phyloP scores from a whole-genome alignment of 139 green algal species.

The Yamagishiella unicocca region DNA sequence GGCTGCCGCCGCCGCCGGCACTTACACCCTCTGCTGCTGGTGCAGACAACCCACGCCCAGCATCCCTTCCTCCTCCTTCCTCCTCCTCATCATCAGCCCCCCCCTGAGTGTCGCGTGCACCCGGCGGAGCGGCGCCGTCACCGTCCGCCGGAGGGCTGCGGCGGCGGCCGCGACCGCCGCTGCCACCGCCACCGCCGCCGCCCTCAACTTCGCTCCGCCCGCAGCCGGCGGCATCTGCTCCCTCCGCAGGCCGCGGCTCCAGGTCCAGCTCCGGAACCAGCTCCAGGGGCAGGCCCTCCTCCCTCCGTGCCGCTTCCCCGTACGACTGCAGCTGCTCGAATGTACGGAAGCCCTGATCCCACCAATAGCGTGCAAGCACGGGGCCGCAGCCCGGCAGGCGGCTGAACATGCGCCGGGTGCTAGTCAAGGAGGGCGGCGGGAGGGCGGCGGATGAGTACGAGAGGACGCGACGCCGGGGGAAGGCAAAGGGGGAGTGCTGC shows the following conservation, averaged over 20 bases:
- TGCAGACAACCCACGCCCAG: no score
- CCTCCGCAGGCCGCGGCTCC: background rate
- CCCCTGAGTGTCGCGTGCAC: no score
- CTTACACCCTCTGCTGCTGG: no score
- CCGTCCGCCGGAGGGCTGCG: no score
- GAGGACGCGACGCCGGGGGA: no score
- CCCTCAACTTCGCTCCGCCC: background rate
- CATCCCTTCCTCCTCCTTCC: no score
- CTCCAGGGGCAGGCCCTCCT: background rate
- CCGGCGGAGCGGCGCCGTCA: background rate
- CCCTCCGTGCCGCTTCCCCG: background rate
- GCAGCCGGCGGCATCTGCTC: background rate
- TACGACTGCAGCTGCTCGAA: constrained; percentile 1
- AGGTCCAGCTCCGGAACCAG: background rate
- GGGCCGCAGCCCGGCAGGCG: constrained; percentile 54
- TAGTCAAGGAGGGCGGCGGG: background rate
- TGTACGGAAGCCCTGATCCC: constrained; percentile 14
- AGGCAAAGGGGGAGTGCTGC: no score
- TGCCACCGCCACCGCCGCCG: background rate
- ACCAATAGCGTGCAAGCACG: constrained; percentile 39
- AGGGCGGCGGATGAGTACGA: background rate
- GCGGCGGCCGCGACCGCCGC: background rate
- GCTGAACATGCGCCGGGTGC: constrained; percentile 32
- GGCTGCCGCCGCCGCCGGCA: background rate
- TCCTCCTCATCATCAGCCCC: background rate